These are phyloP conservation scores for Aureobasidium mangrovei DNA, from an alignment of 2,329 filamentous ascomycete species.

Conservation along the genomic window DNA sequence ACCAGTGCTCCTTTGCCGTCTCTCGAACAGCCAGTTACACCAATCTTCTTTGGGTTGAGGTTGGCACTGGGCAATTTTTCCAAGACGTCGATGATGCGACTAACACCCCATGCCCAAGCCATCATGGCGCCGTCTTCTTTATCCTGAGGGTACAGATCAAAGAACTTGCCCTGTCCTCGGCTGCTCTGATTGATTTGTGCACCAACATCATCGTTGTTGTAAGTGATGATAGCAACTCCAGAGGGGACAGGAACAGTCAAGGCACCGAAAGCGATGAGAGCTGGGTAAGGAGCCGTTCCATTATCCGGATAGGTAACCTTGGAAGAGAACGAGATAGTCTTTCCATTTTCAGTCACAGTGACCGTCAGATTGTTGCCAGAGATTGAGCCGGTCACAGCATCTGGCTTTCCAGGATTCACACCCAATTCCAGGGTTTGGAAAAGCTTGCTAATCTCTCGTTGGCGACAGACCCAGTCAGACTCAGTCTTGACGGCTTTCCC, in stretches of 20 bases:
- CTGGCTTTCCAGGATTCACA: conserved; percentile 29
- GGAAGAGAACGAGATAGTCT: conserved; percentile 30
- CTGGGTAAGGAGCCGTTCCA: conserved; percentile 43
- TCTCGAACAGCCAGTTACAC: conserved; percentile 55
- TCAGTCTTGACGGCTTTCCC: conserved; percentile 29
- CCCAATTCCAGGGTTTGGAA: conserved; percentile 32
- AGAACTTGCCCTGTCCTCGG: conserved; percentile 52
- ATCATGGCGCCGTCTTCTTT: conserved; percentile 51
- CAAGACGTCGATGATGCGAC: conserved; percentile 51
- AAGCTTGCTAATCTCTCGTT: conserved; percentile 29
- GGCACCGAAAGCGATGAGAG: conserved; percentile 50
- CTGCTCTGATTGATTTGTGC: conserved; percentile 37
- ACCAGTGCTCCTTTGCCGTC: conserved; percentile 57
- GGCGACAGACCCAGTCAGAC: conserved; percentile 29
- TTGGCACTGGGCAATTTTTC: conserved; percentile 38
- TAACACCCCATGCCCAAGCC: conserved; percentile 56
- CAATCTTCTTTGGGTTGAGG: conserved; percentile 38
- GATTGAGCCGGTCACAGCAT: conserved; percentile 25
- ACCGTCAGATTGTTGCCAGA: conserved; percentile 29
- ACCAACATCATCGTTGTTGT: conserved; percentile 51
- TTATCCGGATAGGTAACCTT: conserved; percentile 32
- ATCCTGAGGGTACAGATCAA: conserved; percentile 47
- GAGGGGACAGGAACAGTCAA: conserved; percentile 47
- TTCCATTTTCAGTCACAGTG: conserved; percentile 27
- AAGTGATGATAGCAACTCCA: conserved; percentile 49